Base-by-base conservation (phyloP, 2,329 filamentous ascomycete species). In the Aspergillus spinulosporus region DNA sequence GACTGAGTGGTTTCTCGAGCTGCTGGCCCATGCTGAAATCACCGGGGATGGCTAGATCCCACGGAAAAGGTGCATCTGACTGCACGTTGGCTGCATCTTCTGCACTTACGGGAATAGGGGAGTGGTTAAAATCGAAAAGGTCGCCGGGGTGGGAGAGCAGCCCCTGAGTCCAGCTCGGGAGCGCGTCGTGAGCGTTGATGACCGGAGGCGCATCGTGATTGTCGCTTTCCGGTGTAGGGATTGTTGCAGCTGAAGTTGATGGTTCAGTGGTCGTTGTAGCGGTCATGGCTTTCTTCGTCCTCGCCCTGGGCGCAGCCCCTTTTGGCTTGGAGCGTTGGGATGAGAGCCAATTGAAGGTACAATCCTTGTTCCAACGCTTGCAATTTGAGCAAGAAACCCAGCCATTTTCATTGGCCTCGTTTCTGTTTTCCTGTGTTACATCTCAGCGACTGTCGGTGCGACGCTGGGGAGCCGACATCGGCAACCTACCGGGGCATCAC, bases 351-450 rank as follows among this genome's bases (percentile, higher is more conserved):
- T 29, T 42, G 11, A 53, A 53, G 1, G 51, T 53, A 44, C 51
- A 53, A 21, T 42, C 28, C 14, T 53, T 53, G 26, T 53, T 53
- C 51, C 51, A 53, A n/a, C 51, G 43, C 4, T 26, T 47, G 51
- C 51, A 53, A 28, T 53, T 53, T 3, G 51, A 42, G 28, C 51
- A 53, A 5, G 39, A 31, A n/a, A n/a, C 29, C 21, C 28, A 52
- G 14, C 15, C 42, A 12, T 12, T 28, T n/a, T 36, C 26, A 3
- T 26, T 8, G n/a, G 14, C 14, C 11, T 26, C 44, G 34, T 5
- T 40, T 42, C 8, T 39, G 12, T 12, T 40, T 8, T 8, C 4
- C 15, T 28, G 32, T 12, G 14, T 47, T 9, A 29, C 5, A n/a
- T 11, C 11, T 45, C n/a, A 39, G 40, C 2, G 11, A 21, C 11